Evolutionary conservation across 2,329 filamentous ascomycete genomes (phyloP).

Genomic region (Balansia obtecta): DNA sequence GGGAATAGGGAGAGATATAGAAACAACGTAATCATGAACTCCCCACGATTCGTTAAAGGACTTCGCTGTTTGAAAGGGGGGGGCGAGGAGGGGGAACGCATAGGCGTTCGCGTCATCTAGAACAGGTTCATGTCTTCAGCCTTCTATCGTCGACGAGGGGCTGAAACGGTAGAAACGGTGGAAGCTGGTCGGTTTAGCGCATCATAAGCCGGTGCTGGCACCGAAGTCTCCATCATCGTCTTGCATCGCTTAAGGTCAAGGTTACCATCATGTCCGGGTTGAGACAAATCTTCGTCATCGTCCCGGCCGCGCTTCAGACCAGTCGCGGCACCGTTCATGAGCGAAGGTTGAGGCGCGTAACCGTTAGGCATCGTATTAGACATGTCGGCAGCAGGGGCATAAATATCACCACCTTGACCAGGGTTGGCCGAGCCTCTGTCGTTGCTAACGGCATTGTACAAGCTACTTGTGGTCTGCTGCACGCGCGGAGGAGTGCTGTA

Average conservation of each 20-base stretch:
- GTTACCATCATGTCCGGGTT: slow-evolving; percentile 47
- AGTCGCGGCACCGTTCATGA: slow-evolving; percentile 49
- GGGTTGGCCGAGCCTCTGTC: slow-evolving; percentile 51
- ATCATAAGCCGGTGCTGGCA: slow-evolving; percentile 38
- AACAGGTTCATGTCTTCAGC: neutral
- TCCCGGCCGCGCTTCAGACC: slow-evolving; percentile 36
- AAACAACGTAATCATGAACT: no score
- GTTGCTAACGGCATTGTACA: slow-evolving; percentile 84
- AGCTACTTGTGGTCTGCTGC: slow-evolving; percentile 58
- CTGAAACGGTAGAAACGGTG: slow-evolving; percentile 29
- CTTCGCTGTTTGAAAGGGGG: neutral
- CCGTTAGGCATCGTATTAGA: slow-evolving; percentile 42
- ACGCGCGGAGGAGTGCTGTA: slow-evolving; percentile 72
- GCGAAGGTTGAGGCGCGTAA: slow-evolving; percentile 49
- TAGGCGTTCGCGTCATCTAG: neutral
- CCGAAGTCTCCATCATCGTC: slow-evolving; percentile 52
- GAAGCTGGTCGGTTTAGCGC: slow-evolving; percentile 35
- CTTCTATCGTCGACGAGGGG: slow-evolving; percentile 26
- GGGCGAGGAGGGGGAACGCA: neutral
- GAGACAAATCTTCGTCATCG: slow-evolving; percentile 48
- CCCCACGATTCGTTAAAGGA: no score
- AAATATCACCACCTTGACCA: slow-evolving; percentile 54
- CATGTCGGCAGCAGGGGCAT: slow-evolving; percentile 53
- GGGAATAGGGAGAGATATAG: no score
- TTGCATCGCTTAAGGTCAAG: slow-evolving; percentile 67